Evolutionary conservation across 1,139 yeast species (phyloP).

Genomic region (Candida anutae): DNA sequence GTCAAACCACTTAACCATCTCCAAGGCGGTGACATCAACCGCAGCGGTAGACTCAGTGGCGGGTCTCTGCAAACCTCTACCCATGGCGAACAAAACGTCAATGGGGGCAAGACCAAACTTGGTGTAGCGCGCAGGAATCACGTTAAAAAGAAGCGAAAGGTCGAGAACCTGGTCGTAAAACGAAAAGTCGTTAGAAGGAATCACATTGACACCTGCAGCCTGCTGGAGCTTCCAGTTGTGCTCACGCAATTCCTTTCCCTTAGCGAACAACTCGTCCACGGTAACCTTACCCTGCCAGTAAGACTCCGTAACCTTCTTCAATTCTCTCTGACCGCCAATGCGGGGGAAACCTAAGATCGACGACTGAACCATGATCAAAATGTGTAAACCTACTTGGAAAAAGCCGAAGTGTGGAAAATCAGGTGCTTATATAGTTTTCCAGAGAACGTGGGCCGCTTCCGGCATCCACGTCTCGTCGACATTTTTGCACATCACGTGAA

Average conservation of each 20-base stretch:
- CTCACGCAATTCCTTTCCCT: constrained; percentile 93
- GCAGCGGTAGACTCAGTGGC: constrained; percentile 83
- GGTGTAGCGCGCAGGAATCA: constrained; percentile 93
- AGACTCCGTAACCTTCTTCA: constrained; percentile 96
- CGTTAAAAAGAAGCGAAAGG: constrained; percentile 87
- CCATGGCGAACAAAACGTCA: constrained; percentile 97
- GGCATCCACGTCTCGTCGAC: too few species aligned
- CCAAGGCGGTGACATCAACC: constrained; percentile 97
- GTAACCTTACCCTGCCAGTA: constrained; percentile 95
- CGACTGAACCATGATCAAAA: constrained; percentile 83
- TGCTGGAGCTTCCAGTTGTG: constrained; percentile 97
- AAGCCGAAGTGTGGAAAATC: too few species aligned
- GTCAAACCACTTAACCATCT: constrained; percentile 99
- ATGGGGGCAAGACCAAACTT: constrained; percentile 83
- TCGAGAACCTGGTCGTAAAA: constrained; percentile 96
- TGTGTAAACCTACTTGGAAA: too few species aligned
- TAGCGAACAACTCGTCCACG: constrained; percentile 80
- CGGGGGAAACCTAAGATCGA: constrained; percentile 99
- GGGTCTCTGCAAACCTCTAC: constrained; percentile 98
- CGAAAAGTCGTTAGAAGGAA: constrained; percentile 96
- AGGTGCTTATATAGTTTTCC: too few species aligned
- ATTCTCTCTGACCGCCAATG: constrained; percentile 98
- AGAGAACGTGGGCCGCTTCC: too few species aligned
- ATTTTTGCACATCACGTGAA: too few species aligned
- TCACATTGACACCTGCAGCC: constrained; percentile 94